A percentile compares a stretch with the other conserved stretches of the same genome.
Evolutionary conservation across 208 protist genomes (phyloP).

Genomic region (Kentomonas sorsogonicus): DNA sequence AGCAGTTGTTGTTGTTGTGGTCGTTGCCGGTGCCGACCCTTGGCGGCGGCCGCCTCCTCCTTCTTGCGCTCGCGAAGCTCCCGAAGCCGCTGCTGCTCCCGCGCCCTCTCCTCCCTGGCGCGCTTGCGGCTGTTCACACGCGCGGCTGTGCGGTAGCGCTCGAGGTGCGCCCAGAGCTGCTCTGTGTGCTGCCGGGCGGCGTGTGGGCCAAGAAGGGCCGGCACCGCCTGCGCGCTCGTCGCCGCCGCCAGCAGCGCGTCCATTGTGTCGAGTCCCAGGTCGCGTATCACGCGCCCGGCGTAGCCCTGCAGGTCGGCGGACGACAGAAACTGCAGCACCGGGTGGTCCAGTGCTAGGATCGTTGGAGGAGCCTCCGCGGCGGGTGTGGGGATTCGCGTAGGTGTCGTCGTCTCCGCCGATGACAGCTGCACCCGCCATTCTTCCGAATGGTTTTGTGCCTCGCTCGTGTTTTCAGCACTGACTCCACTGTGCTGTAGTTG

Average conservation of each 20-base stretch:
- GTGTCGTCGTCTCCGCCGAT: background rate
- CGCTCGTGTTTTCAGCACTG: no score
- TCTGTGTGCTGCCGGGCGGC: constrained; percentile 55
- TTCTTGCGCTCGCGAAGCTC: no score
- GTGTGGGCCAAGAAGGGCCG: constrained; percentile 39
- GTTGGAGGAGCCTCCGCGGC: no score
- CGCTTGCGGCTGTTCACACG: background rate
- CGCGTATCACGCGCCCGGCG: constrained; percentile 32
- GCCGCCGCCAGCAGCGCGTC: constrained; percentile 31
- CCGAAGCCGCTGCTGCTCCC: background rate
- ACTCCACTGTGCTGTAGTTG: no score
- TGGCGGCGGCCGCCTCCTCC: background rate
- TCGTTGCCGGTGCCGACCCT: background rate
- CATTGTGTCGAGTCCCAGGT: constrained; percentile 30
- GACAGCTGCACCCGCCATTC: no score
- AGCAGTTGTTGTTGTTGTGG: background rate
- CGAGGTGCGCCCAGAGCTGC: constrained; percentile 56
- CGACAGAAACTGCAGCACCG: constrained; percentile 73
- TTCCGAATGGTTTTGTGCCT: no score
- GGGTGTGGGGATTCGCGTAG: background rate
- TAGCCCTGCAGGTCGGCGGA: constrained; percentile 73
- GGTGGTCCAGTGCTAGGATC: constrained; percentile 31
- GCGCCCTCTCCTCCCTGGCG: background rate
- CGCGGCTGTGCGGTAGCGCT: constrained; percentile 23
- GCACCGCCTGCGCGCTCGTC: constrained; percentile 28